Percentiles rank a stretch among this genome's conserved stretches.
Conservation (phyloP, 108 stramenopile genomes). For the Discostella stelligeroides region DNA sequence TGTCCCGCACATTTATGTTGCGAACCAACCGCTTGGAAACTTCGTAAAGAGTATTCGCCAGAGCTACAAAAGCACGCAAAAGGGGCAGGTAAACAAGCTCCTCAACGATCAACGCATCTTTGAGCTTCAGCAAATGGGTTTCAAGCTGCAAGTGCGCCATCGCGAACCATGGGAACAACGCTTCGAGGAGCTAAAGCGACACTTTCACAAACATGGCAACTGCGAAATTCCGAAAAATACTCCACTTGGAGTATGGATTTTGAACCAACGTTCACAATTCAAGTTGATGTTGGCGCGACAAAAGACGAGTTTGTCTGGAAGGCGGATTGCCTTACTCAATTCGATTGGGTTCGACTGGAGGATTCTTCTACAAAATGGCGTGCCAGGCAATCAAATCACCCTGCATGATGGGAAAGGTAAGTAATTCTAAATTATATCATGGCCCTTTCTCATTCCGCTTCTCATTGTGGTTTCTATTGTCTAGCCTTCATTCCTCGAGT, state of each 20-base stretch:
- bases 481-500: background rate
- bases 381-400: background rate
- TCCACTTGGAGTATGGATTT: slow-evolving; percentile 29
- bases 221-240: slow-evolving; percentile 33
- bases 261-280: slow-evolving; percentile 33
- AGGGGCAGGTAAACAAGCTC: slow-evolving; percentile 16
- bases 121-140: slow-evolving; percentile 20
- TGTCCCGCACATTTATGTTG: slow-evolving; percentile 21
- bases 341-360: slow-evolving; percentile 36
- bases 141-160: slow-evolving; percentile 17
- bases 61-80: slow-evolving; percentile 23
- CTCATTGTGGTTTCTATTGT: slow-evolving; percentile 1
- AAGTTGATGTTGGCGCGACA: slow-evolving; percentile 18
- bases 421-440: background rate
- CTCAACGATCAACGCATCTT: slow-evolving; percentile 4
- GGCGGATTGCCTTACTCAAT: slow-evolving; percentile 31
- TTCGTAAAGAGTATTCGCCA: slow-evolving; percentile 29
- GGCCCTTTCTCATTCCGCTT: background rate
- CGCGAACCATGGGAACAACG: slow-evolving; percentile 36
- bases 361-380: background rate
- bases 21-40: slow-evolving; percentile 27
- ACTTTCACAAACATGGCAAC: slow-evolving; percentile 31
- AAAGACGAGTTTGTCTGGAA: slow-evolving; percentile 16
- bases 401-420: background rate
- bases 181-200: slow-evolving; percentile 29